phyloP scores from a whole-genome alignment of 2,329 filamentous ascomycete genomes.

The Scleromitrula shiraiana region DNA sequence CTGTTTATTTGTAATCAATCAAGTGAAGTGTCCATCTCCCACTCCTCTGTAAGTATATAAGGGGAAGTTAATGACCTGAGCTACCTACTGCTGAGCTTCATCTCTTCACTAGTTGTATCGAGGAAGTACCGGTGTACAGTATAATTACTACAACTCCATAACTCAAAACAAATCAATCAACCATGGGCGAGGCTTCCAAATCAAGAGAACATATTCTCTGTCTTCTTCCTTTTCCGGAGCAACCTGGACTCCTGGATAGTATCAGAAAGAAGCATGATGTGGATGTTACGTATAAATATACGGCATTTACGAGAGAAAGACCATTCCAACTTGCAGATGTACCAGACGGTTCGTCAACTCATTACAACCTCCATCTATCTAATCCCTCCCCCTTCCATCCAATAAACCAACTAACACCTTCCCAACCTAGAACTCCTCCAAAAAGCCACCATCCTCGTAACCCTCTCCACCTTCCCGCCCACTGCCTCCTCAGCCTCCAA shows the following conservation, averaged over 20 bases:
- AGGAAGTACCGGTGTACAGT: too few relatives aligned
- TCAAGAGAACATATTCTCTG: conserved; percentile 35
- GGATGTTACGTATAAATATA: conserved; percentile 35
- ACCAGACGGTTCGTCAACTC: conserved; percentile 15
- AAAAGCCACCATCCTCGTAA: conserved; percentile 31
- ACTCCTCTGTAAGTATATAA: too few relatives aligned
- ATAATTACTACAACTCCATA: too few relatives aligned
- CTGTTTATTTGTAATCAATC: too few relatives aligned
- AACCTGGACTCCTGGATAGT: conserved; percentile 31
- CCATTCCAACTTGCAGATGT: conserved; percentile 9
- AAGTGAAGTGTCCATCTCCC: too few relatives aligned
- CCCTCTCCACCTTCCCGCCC: conserved; percentile 24
- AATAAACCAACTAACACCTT: too few relatives aligned
- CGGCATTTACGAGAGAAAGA: conserved; percentile 21
- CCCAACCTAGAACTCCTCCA: too few relatives aligned
- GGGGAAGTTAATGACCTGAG: too few relatives aligned
- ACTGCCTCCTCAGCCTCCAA: conserved; percentile 22
- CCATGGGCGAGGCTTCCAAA: conserved; percentile 39
- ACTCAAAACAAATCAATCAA: too few relatives aligned
- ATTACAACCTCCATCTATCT: too few relatives aligned
- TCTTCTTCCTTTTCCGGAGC: conserved; percentile 35
- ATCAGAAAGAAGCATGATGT: conserved; percentile 37
- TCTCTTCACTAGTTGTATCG: too few relatives aligned
- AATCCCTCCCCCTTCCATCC: neutral
- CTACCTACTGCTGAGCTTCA: too few relatives aligned